phyloP scores from a whole-genome alignment of 371 early-diverging fungal species.

The Apophysomyces trapeziformis region DNA sequence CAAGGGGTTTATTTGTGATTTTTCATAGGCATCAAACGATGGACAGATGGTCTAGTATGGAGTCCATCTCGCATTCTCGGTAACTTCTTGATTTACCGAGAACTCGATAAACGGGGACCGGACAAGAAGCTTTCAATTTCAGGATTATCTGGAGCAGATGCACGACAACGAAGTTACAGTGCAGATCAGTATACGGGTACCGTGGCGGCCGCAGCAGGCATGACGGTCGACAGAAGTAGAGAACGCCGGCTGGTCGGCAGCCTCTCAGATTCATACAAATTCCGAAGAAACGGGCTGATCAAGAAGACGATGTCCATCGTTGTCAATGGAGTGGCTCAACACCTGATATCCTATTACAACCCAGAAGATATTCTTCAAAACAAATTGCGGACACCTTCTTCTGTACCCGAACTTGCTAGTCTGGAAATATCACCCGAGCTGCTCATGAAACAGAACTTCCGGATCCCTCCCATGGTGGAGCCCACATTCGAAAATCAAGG shows the following conservation, averaged over 20 bases:
- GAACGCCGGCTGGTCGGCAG: slow-evolving; percentile 66
- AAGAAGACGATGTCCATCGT: slow-evolving; percentile 89
- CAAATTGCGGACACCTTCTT: slow-evolving; percentile 62
- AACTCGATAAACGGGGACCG: slow-evolving; percentile 52
- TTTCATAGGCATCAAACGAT: slow-evolving; percentile 66
- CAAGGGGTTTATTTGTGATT: slow-evolving; percentile 12
- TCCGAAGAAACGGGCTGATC: slow-evolving; percentile 84
- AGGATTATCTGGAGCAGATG: slow-evolving; percentile 25
- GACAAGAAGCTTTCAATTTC: slow-evolving; percentile 37
- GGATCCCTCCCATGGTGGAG: slow-evolving; percentile 61
- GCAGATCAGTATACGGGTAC: slow-evolving; percentile 35
- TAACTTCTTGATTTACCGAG: slow-evolving; percentile 70
- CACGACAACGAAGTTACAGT: slow-evolving; percentile 37
- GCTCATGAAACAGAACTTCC: slow-evolving; percentile 64
- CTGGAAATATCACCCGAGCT: slow-evolving; percentile 66
- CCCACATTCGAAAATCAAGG: slow-evolving; percentile 38
- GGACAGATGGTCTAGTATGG: slow-evolving; percentile 80
- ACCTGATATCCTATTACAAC: slow-evolving; percentile 86
- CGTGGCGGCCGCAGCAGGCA: slow-evolving; percentile 19
- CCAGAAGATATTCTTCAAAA: slow-evolving; percentile 72
- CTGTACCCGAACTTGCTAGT: slow-evolving; percentile 58
- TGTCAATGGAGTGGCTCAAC: slow-evolving; percentile 77
- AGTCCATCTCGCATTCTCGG: slow-evolving; percentile 74
- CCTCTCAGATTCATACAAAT: slow-evolving; percentile 66
- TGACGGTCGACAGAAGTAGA: slow-evolving; percentile 34